Evolutionary conservation across 2,329 filamentous ascomycete genomes (phyloP).

Genomic region (Fusarium sp.): DNA sequence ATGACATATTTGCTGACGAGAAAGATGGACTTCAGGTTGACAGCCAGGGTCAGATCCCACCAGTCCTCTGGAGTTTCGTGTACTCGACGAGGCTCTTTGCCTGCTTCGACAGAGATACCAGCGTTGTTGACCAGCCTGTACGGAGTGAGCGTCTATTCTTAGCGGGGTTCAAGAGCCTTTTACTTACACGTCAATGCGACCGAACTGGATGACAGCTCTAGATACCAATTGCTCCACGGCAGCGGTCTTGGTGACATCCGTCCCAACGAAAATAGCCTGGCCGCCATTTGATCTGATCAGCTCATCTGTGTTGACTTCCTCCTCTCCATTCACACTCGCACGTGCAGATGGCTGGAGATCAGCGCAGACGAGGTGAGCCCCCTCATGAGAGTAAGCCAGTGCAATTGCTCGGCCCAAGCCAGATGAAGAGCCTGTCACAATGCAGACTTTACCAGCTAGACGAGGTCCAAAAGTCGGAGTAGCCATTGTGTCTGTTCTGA

Average conservation of each 20-base stretch:
- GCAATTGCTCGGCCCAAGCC: slow-evolving; percentile 60
- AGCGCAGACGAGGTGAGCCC: slow-evolving; percentile 55
- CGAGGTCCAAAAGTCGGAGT: not conserved
- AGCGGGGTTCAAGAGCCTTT: slow-evolving; percentile 7
- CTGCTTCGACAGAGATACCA: slow-evolving; percentile 52
- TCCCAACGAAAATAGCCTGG: slow-evolving; percentile 54
- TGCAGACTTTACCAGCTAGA: slow-evolving; percentile 46
- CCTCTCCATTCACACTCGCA: slow-evolving; percentile 42
- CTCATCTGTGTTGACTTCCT: slow-evolving; percentile 45
- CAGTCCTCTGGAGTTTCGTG: slow-evolving; percentile 58
- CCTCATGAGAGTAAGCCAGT: slow-evolving; percentile 54
- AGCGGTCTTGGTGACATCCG: slow-evolving; percentile 53
- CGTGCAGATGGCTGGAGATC: slow-evolving; percentile 49
- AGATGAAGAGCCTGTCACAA: slow-evolving; percentile 59
- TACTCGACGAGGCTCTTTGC: slow-evolving; percentile 51
- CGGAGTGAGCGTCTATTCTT: fast-evolving
- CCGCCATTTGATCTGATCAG: slow-evolving; percentile 50
- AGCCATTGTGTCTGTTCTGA: not conserved
- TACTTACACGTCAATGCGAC: slow-evolving; percentile 43
- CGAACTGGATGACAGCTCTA: slow-evolving; percentile 29
- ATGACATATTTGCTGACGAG: slow-evolving; percentile 57
- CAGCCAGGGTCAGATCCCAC: slow-evolving; percentile 56
- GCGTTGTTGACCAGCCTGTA: slow-evolving; percentile 54
- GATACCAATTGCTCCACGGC: slow-evolving; percentile 52
- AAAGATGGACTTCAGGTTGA: slow-evolving; percentile 53